A percentile compares a stretch with the other conserved stretches of the same genome.
phyloP scores from a whole-genome alignment of 805 yeast genomes.

The Yamadazyma olivae region DNA sequence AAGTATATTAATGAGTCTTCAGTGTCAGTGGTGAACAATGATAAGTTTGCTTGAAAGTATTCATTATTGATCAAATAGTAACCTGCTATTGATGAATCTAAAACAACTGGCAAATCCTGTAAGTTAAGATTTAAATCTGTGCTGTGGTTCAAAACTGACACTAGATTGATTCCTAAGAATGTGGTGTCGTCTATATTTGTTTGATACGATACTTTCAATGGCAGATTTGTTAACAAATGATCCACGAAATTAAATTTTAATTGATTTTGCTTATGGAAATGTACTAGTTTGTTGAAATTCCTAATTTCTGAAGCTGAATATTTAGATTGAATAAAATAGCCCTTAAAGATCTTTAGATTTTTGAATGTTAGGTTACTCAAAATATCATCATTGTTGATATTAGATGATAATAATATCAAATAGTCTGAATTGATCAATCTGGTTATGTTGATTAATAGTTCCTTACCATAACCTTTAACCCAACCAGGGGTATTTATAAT shows the following conservation, averaged over 20 bases:
- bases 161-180: conserved; percentile 20
- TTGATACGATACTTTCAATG: conserved; percentile 25
- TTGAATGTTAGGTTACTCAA: conserved; percentile 24
- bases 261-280: conserved; percentile 45
- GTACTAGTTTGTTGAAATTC: conserved; percentile 46
- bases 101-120: conserved; percentile 23
- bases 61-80: conserved; percentile 28
- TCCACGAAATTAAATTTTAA: conserved; percentile 18
- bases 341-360: conserved; percentile 27
- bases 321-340: conserved; percentile 27
- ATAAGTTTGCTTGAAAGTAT: conserved; percentile 15
- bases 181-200: conserved; percentile 7
- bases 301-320: conserved; percentile 54
- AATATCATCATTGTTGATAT: conserved; percentile 28
- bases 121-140: conserved; percentile 14
- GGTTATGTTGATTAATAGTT: conserved; percentile 52
- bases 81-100: conserved; percentile 44
- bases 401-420: conserved; percentile 45
- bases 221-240: conserved; percentile 23
- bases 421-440: conserved; percentile 49
- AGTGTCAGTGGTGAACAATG: conserved; percentile 16
- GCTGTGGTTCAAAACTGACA: conserved; percentile 23
- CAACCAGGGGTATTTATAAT: conserved; percentile 86
- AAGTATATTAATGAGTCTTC: conserved; percentile 16
- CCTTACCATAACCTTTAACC: conserved; percentile 84